Evolutionary conservation across 352 stramenopile genomes (phyloP), one percentile per base, ranked within the genome.

Genomic region (Pythium aquatile): DNA sequence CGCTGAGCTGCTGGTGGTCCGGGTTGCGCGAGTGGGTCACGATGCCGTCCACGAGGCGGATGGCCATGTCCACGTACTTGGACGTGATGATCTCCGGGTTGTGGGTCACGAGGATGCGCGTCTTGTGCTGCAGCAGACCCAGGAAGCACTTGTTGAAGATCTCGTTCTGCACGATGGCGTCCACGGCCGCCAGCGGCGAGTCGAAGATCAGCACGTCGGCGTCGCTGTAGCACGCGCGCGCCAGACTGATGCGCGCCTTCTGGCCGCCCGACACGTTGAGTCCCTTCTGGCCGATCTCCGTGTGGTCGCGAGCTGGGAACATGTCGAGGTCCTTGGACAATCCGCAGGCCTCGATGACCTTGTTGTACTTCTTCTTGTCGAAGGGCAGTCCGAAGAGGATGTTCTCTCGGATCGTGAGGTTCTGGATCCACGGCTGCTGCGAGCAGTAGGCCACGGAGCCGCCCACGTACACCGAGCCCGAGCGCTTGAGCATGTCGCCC

Each of bases 341-440:
- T 0, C 75, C 81, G 57, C 90, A 97, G 2, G 87, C 80, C 17
- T 94, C 77, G 46, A 98, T 61, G 35, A 92, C 79, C 16, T 76
- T 79, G 44, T 79, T 59, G 69, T 97, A 97, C 64, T 87, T 87
- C 29, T 79, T 69, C 28, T 59, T 58, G 37, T 91, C 71, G 29
- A 75, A 90, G 5, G 64, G 66, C 51, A 78, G 66, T 7, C 93
- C 91, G 72, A 98, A 99, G 4, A 98, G 73, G 61, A 99, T 97
- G 76, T 99, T 99, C 29, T 98, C 88, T 16, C 80, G 76, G 2
- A 99, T 69, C 1, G 87, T 97, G 58, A 87, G 90, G 79, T 98
- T 98, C 68, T 98, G 85, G 52, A 99, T 98, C 78, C 97, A 98
- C n/a, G 93, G 68, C 35, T 93, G 81, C 75, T 98, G 94, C 28